Evolutionary conservation across 1,139 yeast species (phyloP), one percentile per base, ranked within the genome.

Genomic region (Candida anutae): DNA sequence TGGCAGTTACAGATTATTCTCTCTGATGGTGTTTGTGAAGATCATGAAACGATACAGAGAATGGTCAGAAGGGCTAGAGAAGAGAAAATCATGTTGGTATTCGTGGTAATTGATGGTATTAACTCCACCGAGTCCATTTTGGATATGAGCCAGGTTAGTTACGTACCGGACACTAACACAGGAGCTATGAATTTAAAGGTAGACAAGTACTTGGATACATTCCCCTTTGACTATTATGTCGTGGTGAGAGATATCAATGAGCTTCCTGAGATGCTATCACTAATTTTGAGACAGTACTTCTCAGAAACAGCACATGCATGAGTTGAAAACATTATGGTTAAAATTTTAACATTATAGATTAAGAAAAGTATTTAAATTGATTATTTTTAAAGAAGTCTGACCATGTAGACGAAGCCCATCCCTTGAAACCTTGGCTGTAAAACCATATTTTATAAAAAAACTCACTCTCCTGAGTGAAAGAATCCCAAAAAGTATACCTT

Each of bases 21-120:
- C 24, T 84, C 95, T 4, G 98, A 90, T 60, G 98, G 98, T 57
- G 85, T 90, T 27, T 88, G 96, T 53, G 98, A 90, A 53, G 93
- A 85, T 50, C 98, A 90, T 53, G 90, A 73, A 16, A 74, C 82
- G 0, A 67, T 90, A 28, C 75, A 80, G 41, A 68, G 90, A 36
- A 64, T 88, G 45, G 96, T 90, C 5, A 78, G 98, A 48, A 76
- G 73, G 40, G 98, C 98, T 2, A 72, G 94, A 45, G 97, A 90
- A 42, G 84, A 85, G 42, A 80, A 79, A 46, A 81, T 93, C 40
- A 88, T 93, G 96, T 65, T 90, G 45, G 97, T 93, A 27, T 93
- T 93, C 60, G 95, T 93, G 16, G 73, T 93, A 19, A 79, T 93
- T 32, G 97, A 93, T 53, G 95, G 95, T 13, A 74, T 88, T 37